A percentile compares a stretch with the other conserved stretches of the same genome.
phyloP scores from a whole-genome alignment of 768 basidiomycete species.

The Postia placenta region DNA sequence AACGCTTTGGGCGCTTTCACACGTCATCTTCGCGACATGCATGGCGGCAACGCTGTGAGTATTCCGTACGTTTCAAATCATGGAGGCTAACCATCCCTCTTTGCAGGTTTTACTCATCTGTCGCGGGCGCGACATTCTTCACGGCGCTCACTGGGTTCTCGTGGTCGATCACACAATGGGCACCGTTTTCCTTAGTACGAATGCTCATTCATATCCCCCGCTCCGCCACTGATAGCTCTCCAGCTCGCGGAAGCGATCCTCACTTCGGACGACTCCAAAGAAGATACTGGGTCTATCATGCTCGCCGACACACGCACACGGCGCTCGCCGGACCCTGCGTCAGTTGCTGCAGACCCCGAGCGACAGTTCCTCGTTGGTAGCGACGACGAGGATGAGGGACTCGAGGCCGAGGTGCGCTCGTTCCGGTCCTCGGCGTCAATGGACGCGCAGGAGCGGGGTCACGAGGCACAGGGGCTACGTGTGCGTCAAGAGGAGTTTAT shows the following conservation, averaged over 20 bases:
- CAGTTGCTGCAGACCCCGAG: slow-evolving; percentile 20
- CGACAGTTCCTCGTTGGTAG: slow-evolving; percentile 22
- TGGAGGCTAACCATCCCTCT: not conserved
- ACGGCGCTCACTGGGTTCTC: slow-evolving; percentile 80
- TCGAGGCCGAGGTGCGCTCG: slow-evolving; percentile 23
- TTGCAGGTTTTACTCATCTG: slow-evolving; percentile 62
- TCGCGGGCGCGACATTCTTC: slow-evolving; percentile 66
- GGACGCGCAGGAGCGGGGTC: slow-evolving; percentile 10
- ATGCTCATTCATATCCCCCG: not conserved
- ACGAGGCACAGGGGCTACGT: not conserved
- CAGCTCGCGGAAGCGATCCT: slow-evolving; percentile 80
- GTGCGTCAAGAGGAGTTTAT: slow-evolving; percentile 21
- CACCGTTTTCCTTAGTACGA: slow-evolving; percentile 81
- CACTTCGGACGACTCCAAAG: slow-evolving; percentile 40
- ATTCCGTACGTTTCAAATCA: not conserved
- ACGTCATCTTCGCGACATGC: slow-evolving; percentile 64
- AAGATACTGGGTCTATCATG: slow-evolving; percentile 27
- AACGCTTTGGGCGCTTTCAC: slow-evolving; percentile 73
- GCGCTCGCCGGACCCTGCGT: slow-evolving; percentile 1
- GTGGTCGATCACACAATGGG: slow-evolving; percentile 94
- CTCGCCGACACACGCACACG: slow-evolving; percentile 33
- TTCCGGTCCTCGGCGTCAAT: slow-evolving; percentile 23
- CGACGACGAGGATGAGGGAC: slow-evolving; percentile 16
- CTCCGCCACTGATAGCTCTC: not conserved
- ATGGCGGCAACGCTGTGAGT: slow-evolving; percentile 83